These are phyloP conservation scores for Triticum monococcum DNA, from an alignment of 176 grass and related monocot genomes.

Conservation along the genomic window DNA sequence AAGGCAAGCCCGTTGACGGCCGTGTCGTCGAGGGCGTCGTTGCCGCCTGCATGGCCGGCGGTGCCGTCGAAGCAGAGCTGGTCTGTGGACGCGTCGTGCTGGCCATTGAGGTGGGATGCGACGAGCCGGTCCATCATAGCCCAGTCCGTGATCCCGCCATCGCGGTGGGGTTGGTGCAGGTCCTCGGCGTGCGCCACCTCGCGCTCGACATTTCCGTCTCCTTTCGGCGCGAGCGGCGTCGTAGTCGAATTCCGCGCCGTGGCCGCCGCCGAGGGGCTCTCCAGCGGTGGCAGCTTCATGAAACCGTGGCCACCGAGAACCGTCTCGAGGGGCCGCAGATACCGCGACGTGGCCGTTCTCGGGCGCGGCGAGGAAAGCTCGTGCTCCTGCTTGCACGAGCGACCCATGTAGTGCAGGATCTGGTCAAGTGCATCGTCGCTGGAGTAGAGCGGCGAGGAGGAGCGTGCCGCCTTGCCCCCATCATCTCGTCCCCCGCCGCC, in stretches of 20 bases:
- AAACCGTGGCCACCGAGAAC: slow-evolving; percentile 48
- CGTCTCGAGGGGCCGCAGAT: slow-evolving; percentile 67
- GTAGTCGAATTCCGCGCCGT: not conserved
- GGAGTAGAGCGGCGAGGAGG: slow-evolving; percentile 43
- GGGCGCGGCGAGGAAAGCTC: slow-evolving; percentile 5
- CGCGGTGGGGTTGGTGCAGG: not conserved
- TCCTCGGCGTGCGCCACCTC: not conserved
- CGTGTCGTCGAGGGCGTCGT: not conserved
- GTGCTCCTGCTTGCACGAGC: slow-evolving; percentile 87
- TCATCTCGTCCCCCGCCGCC: slow-evolving; percentile 1
- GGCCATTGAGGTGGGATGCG: slow-evolving; percentile 89
- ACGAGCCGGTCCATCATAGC: slow-evolving; percentile 88
- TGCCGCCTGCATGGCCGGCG: not conserved
- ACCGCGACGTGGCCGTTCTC: slow-evolving; percentile 19
- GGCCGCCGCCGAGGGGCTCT: slow-evolving; percentile 55
- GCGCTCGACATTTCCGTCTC: not conserved
- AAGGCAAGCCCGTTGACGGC: slow-evolving; percentile 35
- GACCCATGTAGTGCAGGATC: slow-evolving; percentile 88
- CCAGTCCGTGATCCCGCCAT: slow-evolving; percentile 57
- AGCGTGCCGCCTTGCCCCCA: slow-evolving; percentile 29
- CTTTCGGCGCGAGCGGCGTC: not conserved
- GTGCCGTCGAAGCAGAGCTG: slow-evolving; percentile 62
- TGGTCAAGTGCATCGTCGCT: slow-evolving; percentile 80
- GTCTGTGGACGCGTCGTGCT: slow-evolving; percentile 45
- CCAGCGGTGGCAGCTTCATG: slow-evolving; percentile 88